Percentiles rank a stretch among this genome's conserved stretches.
Conservation (phyloP, 768 basidiomycete genomes). For the Brasilioporus rufonigricans region DNA sequence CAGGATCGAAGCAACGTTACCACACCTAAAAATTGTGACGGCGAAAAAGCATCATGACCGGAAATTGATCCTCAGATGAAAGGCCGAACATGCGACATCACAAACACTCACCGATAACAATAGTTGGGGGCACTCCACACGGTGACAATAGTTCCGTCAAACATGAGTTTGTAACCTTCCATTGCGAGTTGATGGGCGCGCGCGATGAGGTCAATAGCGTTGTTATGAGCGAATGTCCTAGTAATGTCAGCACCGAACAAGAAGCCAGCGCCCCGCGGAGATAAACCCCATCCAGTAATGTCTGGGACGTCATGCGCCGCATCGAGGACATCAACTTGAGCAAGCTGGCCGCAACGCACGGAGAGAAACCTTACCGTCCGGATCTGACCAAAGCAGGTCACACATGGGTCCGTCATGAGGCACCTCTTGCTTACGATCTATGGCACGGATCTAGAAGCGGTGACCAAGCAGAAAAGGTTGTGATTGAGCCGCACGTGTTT, state of each 20-base stretch:
- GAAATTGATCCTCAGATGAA: constrained; percentile 24
- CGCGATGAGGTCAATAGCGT: constrained; percentile 92
- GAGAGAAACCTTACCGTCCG: constrained; percentile 64
- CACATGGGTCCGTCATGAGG: constrained; percentile 99
- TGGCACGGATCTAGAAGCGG: constrained; percentile 73
- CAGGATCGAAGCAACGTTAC: constrained; percentile 93
- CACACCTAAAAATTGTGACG: constrained; percentile 58
- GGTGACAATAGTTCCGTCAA: constrained; percentile 91
- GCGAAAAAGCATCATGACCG: constrained; percentile 14
- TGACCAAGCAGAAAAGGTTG: constrained; percentile 19
- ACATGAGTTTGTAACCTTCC: constrained; percentile 98
- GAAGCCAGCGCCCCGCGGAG: constrained; percentile 96
- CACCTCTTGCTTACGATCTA: constrained; percentile 96
- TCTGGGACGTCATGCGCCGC: constrained; percentile 42
- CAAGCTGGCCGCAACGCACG: constrained; percentile 7
- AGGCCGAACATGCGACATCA: constrained; percentile 7
- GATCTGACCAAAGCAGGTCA: constrained; percentile 98
- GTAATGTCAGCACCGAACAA: constrained; percentile 93
- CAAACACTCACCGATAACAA: constrained; percentile 78
- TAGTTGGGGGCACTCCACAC: constrained; percentile 99
- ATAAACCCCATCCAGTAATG: constrained; percentile 92
- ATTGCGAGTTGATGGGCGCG: constrained; percentile 97
- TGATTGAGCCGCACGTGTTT: constrained; percentile 22
- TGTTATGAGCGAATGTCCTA: constrained; percentile 84
- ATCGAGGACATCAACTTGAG: constrained; percentile 23